Conservation (phyloP, 257 asterid genomes). For the Eustoma russellianum region DNA sequence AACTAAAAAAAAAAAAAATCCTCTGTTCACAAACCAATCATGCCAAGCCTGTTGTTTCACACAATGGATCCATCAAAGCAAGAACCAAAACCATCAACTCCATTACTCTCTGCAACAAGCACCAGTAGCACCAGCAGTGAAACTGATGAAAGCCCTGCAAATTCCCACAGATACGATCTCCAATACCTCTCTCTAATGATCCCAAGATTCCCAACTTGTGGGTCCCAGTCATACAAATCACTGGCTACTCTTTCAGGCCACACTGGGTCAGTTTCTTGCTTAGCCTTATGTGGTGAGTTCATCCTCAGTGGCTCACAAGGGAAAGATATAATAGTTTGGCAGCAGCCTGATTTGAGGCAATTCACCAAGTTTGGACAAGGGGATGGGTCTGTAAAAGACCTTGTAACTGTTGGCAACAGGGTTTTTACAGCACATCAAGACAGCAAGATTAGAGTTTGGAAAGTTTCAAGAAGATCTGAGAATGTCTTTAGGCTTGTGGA, state of each 20-base stretch:
- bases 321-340: conserved; percentile 87
- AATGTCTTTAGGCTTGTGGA: conserved; percentile 57
- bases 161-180: conserved; percentile 30
- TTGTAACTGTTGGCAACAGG: conserved; percentile 49
- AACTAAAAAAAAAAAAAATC: background rate
- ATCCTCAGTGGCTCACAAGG: conserved; percentile 88
- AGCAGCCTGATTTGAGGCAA: conserved; percentile 70
- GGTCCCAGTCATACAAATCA: conserved; percentile 46
- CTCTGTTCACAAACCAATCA: background rate
- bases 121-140: conserved; percentile 35
- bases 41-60: conserved; percentile 20
- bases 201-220: conserved; percentile 22
- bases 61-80: conserved; percentile 12
- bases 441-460: conserved; percentile 65
- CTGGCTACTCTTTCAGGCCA: conserved; percentile 75
- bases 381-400: conserved; percentile 73
- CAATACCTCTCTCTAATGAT: conserved; percentile 27
- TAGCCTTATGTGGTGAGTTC: conserved; percentile 78
- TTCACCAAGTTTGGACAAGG: conserved; percentile 83
- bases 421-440: conserved; percentile 92
- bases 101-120: conserved; percentile 34
- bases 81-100: conserved; percentile 22
- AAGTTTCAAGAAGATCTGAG: conserved; percentile 66
- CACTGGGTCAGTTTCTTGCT: conserved; percentile 63
- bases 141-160: conserved; percentile 44